Percentiles rank a stretch among this genome's conserved stretches.
These are phyloP conservation scores for Abrus pulchellus DNA, from an alignment of 306 rosid genomes.

Conservation along the genomic window DNA sequence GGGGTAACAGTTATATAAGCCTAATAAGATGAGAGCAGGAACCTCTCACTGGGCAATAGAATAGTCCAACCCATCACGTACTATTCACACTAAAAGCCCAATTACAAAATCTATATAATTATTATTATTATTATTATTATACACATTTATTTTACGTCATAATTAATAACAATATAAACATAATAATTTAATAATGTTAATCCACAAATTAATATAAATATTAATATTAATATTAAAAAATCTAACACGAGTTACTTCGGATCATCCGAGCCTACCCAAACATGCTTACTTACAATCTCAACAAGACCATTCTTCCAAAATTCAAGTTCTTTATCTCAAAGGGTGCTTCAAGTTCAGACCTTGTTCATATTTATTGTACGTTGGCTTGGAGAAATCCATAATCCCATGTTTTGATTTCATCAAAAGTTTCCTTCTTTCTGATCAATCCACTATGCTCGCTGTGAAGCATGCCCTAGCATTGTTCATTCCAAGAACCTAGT, in stretches of 20 bases:
- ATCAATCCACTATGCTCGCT: neutral
- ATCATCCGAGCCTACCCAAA: constrained; percentile 3
- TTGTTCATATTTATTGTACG: constrained; percentile 20
- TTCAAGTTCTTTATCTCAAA: constrained; percentile 47
- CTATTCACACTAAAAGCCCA: no score
- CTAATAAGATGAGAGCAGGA: no score
- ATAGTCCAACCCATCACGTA: no score
- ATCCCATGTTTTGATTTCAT: constrained; percentile 43
- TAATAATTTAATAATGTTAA: no score
- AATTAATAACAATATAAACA: no score
- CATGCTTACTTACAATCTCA: neutral
- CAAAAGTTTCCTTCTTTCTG: constrained; percentile 34
- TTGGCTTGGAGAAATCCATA: constrained; percentile 44
- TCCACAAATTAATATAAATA: no score
- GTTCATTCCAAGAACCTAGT: neutral
- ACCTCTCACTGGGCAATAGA: no score
- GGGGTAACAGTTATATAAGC: no score
- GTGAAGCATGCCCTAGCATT: neutral
- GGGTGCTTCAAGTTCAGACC: constrained; percentile 50
- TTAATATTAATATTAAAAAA: no score
- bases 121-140: no score
- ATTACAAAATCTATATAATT: no score
- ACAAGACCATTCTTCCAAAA: constrained; percentile 48
- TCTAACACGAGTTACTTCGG: neutral
- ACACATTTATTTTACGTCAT: no score